Percentiles rank a stretch among this genome's conserved stretches.
Conservation (phyloP, 495 filamentous ascomycete genomes). For the Lasiosphaeria hispida region DNA sequence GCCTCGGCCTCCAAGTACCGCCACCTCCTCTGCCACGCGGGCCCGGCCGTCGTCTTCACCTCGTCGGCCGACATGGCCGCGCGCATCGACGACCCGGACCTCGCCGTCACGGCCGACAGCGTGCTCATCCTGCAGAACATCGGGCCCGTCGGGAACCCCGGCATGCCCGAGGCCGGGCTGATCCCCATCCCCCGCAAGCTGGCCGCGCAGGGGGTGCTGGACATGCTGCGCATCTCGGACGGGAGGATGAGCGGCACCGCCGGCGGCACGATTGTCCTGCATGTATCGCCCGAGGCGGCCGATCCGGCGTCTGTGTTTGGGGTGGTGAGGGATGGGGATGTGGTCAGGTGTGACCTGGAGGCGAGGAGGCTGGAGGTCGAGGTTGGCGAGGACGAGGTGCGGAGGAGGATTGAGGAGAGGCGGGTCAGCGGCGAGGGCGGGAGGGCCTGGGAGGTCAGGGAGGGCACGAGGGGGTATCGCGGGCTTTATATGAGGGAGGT, state of each 20-base stretch:
- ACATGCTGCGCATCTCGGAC: constrained; percentile 67
- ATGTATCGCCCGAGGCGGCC: constrained; percentile 62
- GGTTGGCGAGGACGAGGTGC: constrained; percentile 48
- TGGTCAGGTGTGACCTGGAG: constrained; percentile 55
- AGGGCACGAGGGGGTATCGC: constrained; percentile 55
- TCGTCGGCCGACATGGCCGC: constrained; percentile 54
- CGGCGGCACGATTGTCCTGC: constrained; percentile 65
- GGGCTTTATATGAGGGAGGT: constrained; percentile 64
- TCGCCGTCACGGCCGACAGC: constrained; percentile 50
- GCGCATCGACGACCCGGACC: constrained; percentile 55
- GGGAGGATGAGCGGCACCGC: constrained; percentile 69
- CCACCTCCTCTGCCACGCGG: constrained; percentile 49
- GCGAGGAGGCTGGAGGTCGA: constrained; percentile 42
- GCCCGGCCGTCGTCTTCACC: constrained; percentile 58
- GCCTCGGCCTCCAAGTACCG: constrained; percentile 60
- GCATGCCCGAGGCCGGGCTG: constrained; percentile 67
- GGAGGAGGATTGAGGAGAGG: constrained; percentile 38
- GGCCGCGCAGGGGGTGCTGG: constrained; percentile 53
- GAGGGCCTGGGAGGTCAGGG: constrained; percentile 37
- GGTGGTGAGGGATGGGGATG: constrained; percentile 57
- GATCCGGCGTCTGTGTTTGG: constrained; percentile 57
- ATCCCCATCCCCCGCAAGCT: constrained; percentile 65
- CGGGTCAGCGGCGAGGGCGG: constrained; percentile 12
- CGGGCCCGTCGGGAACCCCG: constrained; percentile 63
- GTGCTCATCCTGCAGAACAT: constrained; percentile 61